phyloP scores from a whole-genome alignment of 2,329 filamentous ascomycete species.

The Erysiphe neolycopersici region DNA sequence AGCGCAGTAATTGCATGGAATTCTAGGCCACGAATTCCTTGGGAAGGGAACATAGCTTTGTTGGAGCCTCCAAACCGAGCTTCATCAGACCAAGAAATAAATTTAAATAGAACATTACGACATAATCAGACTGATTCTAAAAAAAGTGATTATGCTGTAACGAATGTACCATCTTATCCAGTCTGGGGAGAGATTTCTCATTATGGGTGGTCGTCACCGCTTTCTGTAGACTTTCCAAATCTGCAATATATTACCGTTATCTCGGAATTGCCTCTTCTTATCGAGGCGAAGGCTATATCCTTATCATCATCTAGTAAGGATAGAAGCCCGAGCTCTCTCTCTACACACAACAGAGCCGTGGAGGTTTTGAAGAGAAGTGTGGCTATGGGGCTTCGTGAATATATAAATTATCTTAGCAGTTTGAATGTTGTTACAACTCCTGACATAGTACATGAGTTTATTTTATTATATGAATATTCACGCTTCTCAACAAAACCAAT shows the following conservation, averaged over 20 bases:
- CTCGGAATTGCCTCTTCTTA: constrained; percentile 60
- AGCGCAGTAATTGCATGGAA: constrained; percentile 66
- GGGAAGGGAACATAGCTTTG: constrained; percentile 8
- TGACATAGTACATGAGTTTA: constrained; percentile 28
- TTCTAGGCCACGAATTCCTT: constrained; percentile 35
- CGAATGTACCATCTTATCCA: constrained; percentile 5
- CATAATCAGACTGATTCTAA: neutral
- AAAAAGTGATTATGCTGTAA: neutral
- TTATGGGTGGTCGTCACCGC: constrained; percentile 66
- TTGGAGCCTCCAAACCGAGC: constrained; percentile 4
- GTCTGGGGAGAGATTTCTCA: constrained; percentile 71
- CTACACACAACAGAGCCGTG: constrained; percentile 40
- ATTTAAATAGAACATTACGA: neutral
- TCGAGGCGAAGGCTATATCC: constrained; percentile 81
- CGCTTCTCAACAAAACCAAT: constrained; percentile 53
- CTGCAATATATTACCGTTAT: constrained; percentile 67
- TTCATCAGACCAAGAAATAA: neutral
- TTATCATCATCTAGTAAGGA: constrained; percentile 34
- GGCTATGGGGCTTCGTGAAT: constrained; percentile 52
- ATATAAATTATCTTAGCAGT: constrained; percentile 41
- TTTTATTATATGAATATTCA: constrained; percentile 55
- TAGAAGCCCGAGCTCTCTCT: constrained; percentile 16
- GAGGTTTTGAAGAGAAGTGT: constrained; percentile 42
- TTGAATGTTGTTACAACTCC: constrained; percentile 36
- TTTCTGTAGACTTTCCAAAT: constrained; percentile 44